Conservation (phyloP, 768 basidiomycete genomes). For the Kwoniella dejecticola region DNA sequence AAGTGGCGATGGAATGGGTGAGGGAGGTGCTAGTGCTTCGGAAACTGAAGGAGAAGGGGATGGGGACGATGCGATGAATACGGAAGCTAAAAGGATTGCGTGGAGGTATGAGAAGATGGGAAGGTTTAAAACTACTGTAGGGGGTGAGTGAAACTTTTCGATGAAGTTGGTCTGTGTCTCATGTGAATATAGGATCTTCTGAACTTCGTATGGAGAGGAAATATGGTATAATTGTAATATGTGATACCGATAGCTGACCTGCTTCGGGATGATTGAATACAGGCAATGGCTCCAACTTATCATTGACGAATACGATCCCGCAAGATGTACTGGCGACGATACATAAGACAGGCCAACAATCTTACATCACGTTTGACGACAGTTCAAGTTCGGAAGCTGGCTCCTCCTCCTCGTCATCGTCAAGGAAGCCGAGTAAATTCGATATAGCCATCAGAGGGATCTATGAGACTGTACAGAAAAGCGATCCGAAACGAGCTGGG, state of each 20-base stretch:
- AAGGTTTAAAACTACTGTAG: slow-evolving; percentile 82
- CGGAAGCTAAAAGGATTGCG: slow-evolving; percentile 81
- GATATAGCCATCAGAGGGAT: slow-evolving; percentile 17
- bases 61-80: slow-evolving; percentile 50
- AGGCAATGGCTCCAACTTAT: slow-evolving; percentile 23
- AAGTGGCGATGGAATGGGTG: slow-evolving; percentile 48
- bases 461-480: slow-evolving; percentile 9
- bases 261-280: too few species aligned
- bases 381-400: background rate
- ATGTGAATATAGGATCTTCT: too few species aligned
- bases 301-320: slow-evolving; percentile 47
- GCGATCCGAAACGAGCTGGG: slow-evolving; percentile 28
- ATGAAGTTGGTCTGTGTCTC: too few species aligned
- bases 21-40: too few species aligned
- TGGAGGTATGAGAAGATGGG: slow-evolving; percentile 97
- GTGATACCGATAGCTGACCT: too few species aligned
- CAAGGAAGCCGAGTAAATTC: slow-evolving; percentile 1
- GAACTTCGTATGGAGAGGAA: too few species aligned
- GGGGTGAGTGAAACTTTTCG: slow-evolving; percentile 15
- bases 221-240: too few species aligned
- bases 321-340: slow-evolving; percentile 23
- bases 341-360: slow-evolving; percentile 26
- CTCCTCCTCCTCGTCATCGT: too few species aligned
- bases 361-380: slow-evolving; percentile 27
- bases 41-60: slow-evolving; percentile 53